Evolutionary conservation across 768 basidiomycete species (phyloP).

Genomic region (Lactifluus hygrophoroides): DNA sequence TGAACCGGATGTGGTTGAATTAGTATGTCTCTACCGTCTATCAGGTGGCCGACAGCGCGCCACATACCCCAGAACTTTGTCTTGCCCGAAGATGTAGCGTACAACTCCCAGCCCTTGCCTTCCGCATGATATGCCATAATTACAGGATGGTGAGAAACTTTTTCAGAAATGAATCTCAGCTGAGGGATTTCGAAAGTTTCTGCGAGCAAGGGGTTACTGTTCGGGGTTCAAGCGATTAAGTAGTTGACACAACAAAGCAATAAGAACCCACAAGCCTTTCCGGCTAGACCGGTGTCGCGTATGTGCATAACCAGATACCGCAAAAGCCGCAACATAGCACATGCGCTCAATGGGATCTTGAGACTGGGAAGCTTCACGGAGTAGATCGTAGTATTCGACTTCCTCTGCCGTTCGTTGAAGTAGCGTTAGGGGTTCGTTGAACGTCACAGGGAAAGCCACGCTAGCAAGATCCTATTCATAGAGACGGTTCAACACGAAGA

Average conservation of each 20-base stretch:
- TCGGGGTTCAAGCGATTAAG: constrained; percentile 2
- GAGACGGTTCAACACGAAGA: constrained; percentile 1
- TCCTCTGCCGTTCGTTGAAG: constrained; percentile 80
- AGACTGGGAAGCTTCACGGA: constrained; percentile 54
- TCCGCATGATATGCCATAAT: constrained; percentile 82
- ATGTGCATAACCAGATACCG: constrained; percentile 76
- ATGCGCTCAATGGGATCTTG: constrained; percentile 58
- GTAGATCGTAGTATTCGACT: constrained; percentile 63
- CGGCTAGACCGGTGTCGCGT: constrained; percentile 72
- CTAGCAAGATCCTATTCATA: constrained; percentile 62
- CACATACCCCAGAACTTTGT: constrained; percentile 86
- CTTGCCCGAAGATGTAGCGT: constrained; percentile 69
- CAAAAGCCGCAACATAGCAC: constrained; percentile 75
- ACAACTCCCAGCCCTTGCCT: constrained; percentile 67
- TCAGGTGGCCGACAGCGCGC: constrained; percentile 11
- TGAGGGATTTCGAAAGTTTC: constrained; percentile 82
- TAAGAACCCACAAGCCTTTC: constrained; percentile 70
- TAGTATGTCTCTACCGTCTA: constrained; percentile 11
- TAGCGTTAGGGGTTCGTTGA: constrained; percentile 82
- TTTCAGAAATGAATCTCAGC: constrained; percentile 80
- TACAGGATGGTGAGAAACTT: constrained; percentile 78
- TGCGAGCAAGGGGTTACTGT: constrained; percentile 77
- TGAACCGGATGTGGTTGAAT: constrained; percentile 11
- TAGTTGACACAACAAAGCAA: not conserved
- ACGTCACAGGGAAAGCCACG: constrained; percentile 78